Evolutionary conservation across 2,329 filamentous ascomycete species (phyloP), one percentile per base, ranked within the genome.

Genomic region (Penicillium polonicum): DNA sequence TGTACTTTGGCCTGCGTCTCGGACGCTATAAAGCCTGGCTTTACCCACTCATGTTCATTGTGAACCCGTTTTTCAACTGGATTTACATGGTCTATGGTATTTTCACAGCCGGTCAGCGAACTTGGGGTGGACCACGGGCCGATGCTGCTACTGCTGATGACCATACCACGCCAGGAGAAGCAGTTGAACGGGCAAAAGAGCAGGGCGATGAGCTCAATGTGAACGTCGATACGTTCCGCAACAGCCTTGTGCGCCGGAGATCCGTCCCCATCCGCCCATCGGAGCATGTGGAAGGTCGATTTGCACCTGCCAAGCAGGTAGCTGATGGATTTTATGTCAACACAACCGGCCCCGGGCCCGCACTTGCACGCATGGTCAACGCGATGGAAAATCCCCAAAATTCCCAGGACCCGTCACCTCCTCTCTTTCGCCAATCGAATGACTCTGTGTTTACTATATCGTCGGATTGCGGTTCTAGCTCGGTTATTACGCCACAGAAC

Each of bases 31-130:
- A 99, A 80, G 89, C 95, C 61, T 93, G 91, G 88, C 81, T 97
- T 6, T 97, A 97, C 72, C 93, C 93, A 0, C 68, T 97, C 61
- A 97, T 97, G 92, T 97, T 97, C 72, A 78, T 96, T 46, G 75
- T 97, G 62, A 97, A 97, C 70, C 93, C 94, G 0, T 95, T 97
- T 71, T 92, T 97, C 82, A 97, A 97, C 76, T 97, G 93, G 93
- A 85, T 91, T 58, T 97, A 97, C 78, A 96, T 97, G 89, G 89
- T 96, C 2, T 96, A 97, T 73, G 92, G 92, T 44, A 95, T 96
- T 66, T 94, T 96, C 75, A 97, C 93, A 0, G 92, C 92, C 31
- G 92, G 92, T 21, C 91, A 96, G 73, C 84, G 93, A 63, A 97
- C 93, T 1, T 99, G 94, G 93, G 93, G 93, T 64, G 93, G 93